phyloP scores from a whole-genome alignment of 1,139 yeast genomes.

The Hyphopichia buzzinii region DNA sequence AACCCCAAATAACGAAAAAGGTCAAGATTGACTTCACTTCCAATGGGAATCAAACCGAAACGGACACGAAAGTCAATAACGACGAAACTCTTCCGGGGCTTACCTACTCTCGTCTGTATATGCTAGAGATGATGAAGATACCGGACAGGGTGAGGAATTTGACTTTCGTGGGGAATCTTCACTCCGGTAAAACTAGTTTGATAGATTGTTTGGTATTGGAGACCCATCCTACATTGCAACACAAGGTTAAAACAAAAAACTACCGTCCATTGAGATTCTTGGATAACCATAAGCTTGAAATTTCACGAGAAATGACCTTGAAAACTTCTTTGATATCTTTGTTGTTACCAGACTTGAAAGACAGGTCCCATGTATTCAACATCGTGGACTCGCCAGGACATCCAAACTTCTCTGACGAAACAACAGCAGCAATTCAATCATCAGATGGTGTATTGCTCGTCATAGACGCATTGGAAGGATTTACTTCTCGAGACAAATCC shows the following conservation, averaged over 20 bases:
- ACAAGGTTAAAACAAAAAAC: slow-evolving; percentile 24
- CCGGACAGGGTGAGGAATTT: slow-evolving; percentile 75
- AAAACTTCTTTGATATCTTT: slow-evolving; percentile 64
- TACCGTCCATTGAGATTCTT: slow-evolving; percentile 56
- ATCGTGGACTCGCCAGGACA: slow-evolving; percentile 92
- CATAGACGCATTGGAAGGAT: slow-evolving; percentile 84
- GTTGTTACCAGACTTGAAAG: slow-evolving; percentile 54
- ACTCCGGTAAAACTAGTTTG: slow-evolving; percentile 85
- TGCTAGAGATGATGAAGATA: slow-evolving; percentile 45
- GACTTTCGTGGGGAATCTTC: slow-evolving; percentile 78
- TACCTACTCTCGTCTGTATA: slow-evolving; percentile 61
- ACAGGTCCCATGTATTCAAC: slow-evolving; percentile 59
- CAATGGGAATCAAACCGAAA: slow-evolving; percentile 16
- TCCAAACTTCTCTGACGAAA: slow-evolving; percentile 75
- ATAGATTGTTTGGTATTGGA: slow-evolving; percentile 66
- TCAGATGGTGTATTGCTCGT: slow-evolving; percentile 70
- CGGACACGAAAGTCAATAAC: background rate
- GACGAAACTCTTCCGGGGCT: slow-evolving; percentile 53
- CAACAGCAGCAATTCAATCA: slow-evolving; percentile 52
- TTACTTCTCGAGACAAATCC: slow-evolving; percentile 51
- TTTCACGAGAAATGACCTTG: slow-evolving; percentile 67
- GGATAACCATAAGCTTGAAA: slow-evolving; percentile 70
- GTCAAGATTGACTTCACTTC: slow-evolving; percentile 43
- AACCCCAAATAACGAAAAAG: slow-evolving; percentile 45
- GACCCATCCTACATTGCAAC: slow-evolving; percentile 50